Evolutionary conservation across 2,329 filamentous ascomycete genomes (phyloP), one percentile per base, ranked within the genome.

Genomic region (Knufia fluminis): DNA sequence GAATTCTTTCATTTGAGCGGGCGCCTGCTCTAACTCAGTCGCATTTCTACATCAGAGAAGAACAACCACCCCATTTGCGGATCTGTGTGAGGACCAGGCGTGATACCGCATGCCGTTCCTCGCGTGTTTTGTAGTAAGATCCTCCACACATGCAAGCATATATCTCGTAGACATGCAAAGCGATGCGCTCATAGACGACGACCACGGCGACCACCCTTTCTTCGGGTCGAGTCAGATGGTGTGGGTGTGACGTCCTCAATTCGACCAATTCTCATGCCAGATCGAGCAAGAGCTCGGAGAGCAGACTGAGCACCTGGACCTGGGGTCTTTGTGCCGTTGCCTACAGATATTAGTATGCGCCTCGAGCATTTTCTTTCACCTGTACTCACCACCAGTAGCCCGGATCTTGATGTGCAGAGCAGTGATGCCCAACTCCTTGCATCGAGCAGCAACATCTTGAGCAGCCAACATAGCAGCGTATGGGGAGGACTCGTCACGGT

Each of bases 161-260:
- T n/a, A 16, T 24, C 20, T 38, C 20, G 28, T 31, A 36, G 31
- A n/a, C n/a, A n/a, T n/a, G n/a, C 19, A 51, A 31, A n/a, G 36
- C 10, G 10, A 41, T 49, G 69, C 66, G 72, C 75, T 86, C 79
- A 98, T 76, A 98, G 86, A 95, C 92, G 91, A 79, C 92, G 92
- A 97, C 92, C 92, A 86, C 92, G 91, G 77, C 92, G 90, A 96
- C 92, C 92, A 80, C 92, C 92, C 89, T 98, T 98, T 80, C 91
- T 90, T 78, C 92, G 87, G 69, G 92, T 98, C 73, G 88, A 95
- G 77, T 98, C 92, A 74, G 92, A 98, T 66, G 94, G 92, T 56
- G 92, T 98, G 66, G 92, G 92, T 66, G 94, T 98, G 60, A 98
- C 92, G 73, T 98, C 92, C 85, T 98, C 92, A 68, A 98, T 98